Percentiles rank a stretch among this genome's conserved stretches.
These are phyloP conservation scores for Blattamonas nauphoetae DNA, from an alignment of 78 protist species.

Conservation along the genomic window DNA sequence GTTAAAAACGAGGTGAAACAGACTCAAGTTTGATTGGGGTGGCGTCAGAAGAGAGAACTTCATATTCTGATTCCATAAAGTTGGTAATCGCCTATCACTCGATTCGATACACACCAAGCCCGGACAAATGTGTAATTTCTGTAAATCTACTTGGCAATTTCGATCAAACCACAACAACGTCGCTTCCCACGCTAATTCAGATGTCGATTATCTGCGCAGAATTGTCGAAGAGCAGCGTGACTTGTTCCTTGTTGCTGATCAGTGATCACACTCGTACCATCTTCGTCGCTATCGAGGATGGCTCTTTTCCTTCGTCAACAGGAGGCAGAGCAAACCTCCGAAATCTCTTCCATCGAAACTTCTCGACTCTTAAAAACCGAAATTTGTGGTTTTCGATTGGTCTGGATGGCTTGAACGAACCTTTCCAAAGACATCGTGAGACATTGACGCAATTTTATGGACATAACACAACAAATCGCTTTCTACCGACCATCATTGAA, in stretches of 20 bases:
- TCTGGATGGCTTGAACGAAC: background rate
- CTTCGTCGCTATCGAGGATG: conserved; percentile 18
- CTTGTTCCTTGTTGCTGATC: background rate
- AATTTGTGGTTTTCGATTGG: conserved; percentile 11
- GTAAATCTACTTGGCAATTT: no score
- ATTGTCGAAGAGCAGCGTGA: conserved; percentile 1
- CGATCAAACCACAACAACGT: background rate
- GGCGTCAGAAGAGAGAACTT: no score
- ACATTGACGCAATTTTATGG: background rate
- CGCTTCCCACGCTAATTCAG: background rate
- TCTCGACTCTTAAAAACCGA: background rate
- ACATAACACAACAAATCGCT: background rate
- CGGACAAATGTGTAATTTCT: no score
- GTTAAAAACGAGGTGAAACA: no score
- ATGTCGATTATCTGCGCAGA: background rate
- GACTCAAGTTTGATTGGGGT: no score
- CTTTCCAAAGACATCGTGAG: background rate
- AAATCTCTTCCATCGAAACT: conserved; percentile 2
- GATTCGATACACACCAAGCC: no score
- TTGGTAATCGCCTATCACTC: no score
- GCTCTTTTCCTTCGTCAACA: background rate
- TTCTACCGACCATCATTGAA: background rate
- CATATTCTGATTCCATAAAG: no score
- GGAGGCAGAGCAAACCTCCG: conserved; percentile 26
- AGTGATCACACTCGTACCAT: conserved; percentile 30